Conservation (phyloP, 139 green algal genomes). For the Micromonas commoda region DNA sequence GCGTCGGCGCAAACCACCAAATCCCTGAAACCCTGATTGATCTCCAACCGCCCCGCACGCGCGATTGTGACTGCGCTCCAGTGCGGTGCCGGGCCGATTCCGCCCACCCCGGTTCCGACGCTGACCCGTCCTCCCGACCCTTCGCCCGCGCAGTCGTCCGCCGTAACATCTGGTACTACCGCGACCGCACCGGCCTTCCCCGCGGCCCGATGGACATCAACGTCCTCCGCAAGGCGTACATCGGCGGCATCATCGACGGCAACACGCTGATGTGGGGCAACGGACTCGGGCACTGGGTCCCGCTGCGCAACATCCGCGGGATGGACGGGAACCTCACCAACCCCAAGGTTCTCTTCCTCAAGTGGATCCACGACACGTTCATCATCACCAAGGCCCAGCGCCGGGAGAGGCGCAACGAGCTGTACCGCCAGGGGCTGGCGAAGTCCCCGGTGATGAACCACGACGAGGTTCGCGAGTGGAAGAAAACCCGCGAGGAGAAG, state of each 20-base stretch:
- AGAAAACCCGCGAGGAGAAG: neutral
- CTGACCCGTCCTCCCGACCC: too few species aligned
- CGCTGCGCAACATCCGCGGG: constrained; percentile 32
- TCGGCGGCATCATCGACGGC: constrained; percentile 38
- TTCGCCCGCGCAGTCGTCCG: neutral
- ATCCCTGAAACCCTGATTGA: too few species aligned
- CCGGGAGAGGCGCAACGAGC: neutral
- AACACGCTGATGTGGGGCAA: constrained; percentile 41
- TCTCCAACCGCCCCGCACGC: too few species aligned
- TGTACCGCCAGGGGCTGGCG: neutral
- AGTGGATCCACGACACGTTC: neutral
- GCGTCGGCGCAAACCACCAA: too few species aligned
- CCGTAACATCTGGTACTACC: constrained; percentile 42
- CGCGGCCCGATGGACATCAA: constrained; percentile 33
- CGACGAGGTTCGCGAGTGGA: neutral
- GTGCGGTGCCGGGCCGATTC: too few species aligned
- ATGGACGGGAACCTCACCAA: neutral
- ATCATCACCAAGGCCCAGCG: neutral
- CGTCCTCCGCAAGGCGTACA: constrained; percentile 28
- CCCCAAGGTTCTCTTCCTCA: neutral
- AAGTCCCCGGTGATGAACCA: neutral
- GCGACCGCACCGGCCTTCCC: constrained; percentile 31
- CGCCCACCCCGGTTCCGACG: too few species aligned
- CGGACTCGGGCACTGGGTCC: constrained; percentile 32
- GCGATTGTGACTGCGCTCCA: too few species aligned